Evolutionary conservation across 345 rosid species (phyloP), one percentile per base, ranked within the genome.

Genomic region (Salix caprea): DNA sequence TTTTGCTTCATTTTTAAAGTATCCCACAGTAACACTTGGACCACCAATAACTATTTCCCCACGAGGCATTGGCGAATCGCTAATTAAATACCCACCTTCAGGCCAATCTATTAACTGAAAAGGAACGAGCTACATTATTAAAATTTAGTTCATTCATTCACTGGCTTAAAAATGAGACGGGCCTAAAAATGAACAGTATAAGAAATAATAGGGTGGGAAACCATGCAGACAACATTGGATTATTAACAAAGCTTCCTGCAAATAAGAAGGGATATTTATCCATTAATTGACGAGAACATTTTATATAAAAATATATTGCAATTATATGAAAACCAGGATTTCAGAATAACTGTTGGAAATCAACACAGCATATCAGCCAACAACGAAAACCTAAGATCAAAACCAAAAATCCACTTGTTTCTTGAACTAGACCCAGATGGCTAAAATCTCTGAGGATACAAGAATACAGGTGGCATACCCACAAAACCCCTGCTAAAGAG

Each of bases 21-120:
- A 96, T 78, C 98, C 98, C 67, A 86, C 84, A 7, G 97, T 96
- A 62, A 96, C 91, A 88, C 84, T 92, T 67, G 97, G 94, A 76
- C 99, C 99, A 76, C 98, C 97, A 18, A 96, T 82, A 19, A 96
- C 93, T 72, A 94, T 92, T 89, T 96, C 99, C 76, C 99, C 99
- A 69, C 97, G 97, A 70, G 98, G 93, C 94, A 85, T 92, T 28
- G 97, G 97, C 74, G 89, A 84, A 88, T 94, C 91, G 58, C 82
- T 85, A 58, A 64, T 87, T 72, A 89, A 80, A 83, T 96, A 94
- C 42, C 98, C 96, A 40, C 98, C 98, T 89, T 92, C 98, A 16
- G 96, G 84, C 99, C 99, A 96, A 86, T 96, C 90, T 81, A 95
- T 79, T 82, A 95, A 87, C 99, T 96, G 98, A 73, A 85, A 79